phyloP scores from a whole-genome alignment of 306 rosid genomes.

The Gillenia trifoliata region DNA sequence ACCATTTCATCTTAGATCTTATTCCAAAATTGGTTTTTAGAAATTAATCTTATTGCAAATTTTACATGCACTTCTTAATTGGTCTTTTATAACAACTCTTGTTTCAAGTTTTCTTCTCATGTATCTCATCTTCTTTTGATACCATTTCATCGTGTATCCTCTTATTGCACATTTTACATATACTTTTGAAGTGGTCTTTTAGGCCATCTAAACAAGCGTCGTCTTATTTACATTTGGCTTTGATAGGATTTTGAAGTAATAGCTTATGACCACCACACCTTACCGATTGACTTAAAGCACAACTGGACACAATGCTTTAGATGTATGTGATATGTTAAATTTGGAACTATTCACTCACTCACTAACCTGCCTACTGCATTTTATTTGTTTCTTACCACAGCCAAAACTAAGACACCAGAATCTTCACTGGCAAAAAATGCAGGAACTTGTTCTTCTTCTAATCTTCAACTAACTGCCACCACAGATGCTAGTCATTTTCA shows the following conservation, averaged over 20 bases:
- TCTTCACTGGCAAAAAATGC: conserved; percentile 4
- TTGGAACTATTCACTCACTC: neutral
- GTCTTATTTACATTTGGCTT: neutral
- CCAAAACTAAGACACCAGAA: conserved; percentile 15
- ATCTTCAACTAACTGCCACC: conserved; percentile 14
- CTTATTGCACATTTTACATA: neutral
- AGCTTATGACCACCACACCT: neutral
- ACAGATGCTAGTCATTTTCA: conserved; percentile 19
- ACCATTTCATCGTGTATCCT: neutral
- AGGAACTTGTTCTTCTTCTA: conserved; percentile 3
- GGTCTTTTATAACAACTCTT: no score
- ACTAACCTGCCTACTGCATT: neutral
- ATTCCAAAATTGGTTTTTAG: no score
- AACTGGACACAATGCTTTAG: neutral
- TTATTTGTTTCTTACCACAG: neutral
- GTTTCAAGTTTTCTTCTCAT: no score
- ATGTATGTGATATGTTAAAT: neutral
- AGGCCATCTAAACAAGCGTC: neutral
- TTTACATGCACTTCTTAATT: no score
- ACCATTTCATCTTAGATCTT: no score
- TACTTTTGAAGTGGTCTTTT: neutral
- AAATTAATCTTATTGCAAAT: no score
- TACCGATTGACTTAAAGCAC: neutral
- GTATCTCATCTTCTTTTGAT: neutral
- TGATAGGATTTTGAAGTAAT: neutral